These are phyloP conservation scores for Pseudocercospora fuligena DNA, from an alignment of 2,329 filamentous ascomycete species.

Conservation along the genomic window DNA sequence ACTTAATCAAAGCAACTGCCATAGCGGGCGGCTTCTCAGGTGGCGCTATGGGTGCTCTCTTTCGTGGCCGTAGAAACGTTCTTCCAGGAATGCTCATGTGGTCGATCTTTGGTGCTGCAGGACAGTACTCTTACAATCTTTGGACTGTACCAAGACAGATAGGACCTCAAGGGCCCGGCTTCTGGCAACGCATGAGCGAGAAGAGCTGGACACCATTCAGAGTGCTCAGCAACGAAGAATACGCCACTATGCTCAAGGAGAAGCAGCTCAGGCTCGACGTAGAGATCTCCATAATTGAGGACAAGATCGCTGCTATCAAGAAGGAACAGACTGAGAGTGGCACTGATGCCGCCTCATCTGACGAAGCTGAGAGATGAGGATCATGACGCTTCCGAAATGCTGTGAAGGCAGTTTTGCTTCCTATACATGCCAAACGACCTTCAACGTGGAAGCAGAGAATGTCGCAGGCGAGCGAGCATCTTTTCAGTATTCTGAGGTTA, in stretches of 20 bases:
- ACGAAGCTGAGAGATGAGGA: not conserved
- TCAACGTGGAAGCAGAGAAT: not conserved
- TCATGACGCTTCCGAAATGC: not conserved
- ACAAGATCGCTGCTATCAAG: slow-evolving; percentile 66
- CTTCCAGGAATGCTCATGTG: slow-evolving; percentile 66
- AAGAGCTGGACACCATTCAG: slow-evolving; percentile 75
- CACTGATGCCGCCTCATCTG: not conserved
- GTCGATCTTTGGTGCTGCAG: slow-evolving; percentile 60
- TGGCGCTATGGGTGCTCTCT: slow-evolving; percentile 57
- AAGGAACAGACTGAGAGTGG: slow-evolving; percentile 25
- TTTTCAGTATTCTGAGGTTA: too few species aligned
- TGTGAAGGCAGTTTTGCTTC: not conserved
- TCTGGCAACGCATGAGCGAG: slow-evolving; percentile 58
- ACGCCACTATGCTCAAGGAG: slow-evolving; percentile 71
- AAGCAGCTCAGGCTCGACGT: slow-evolving; percentile 73
- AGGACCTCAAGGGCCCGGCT: slow-evolving; percentile 43
- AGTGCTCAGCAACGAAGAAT: slow-evolving; percentile 73
- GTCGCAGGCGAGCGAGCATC: not conserved
- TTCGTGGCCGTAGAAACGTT: slow-evolving; percentile 60
- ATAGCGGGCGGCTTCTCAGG: slow-evolving; percentile 72
- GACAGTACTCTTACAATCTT: slow-evolving; percentile 61
- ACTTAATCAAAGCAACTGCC: slow-evolving; percentile 70
- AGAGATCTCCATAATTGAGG: slow-evolving; percentile 78
- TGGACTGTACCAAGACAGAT: slow-evolving; percentile 43
- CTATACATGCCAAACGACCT: not conserved